Evolutionary conservation across 176 grass and related monocot genomes (phyloP), one percentile per base, ranked within the genome.

Genomic region (Juncus effusus): DNA sequence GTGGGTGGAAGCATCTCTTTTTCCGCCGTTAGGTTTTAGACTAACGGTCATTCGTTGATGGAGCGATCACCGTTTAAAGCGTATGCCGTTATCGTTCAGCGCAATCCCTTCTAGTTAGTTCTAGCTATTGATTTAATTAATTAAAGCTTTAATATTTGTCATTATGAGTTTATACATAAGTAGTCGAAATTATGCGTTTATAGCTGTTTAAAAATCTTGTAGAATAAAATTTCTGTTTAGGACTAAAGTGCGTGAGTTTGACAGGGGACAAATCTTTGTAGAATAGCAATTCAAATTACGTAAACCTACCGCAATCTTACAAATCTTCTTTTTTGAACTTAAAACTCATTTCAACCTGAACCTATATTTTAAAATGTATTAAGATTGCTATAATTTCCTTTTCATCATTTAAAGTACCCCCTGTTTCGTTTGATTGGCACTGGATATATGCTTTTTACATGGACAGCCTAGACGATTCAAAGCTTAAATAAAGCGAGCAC

Each of bases 381-480:
- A 28, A 28, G 19, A 28, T 7, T n/a, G 40, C 38, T 62, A 39
- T 39, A 8, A 12, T n/a, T 2, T 62, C 37, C 19, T 13, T 11
- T 4, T 62, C 6, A 38, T 38, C 10, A 13, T 40, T 38, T 37
- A 60, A 60, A 36, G 16, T 60, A 2, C 8, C 3, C 13, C 36
- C 3, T 10, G 6, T 28, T 60, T 36, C 3, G 0, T 10, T 16
- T 28, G 13, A 1, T 13, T 19, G 16, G 56, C 4, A 60, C 19
- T 60, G 10, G 13, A 60, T 36, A 9, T 16, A 36, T 60, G 57
- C 3, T 14, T 35, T 36, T 12, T 60, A 37, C 15, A 11, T 3
- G 7, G 28, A 60, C 58, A 38, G 58, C 28, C 58, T 60, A 10
- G 58, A 60, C 38, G 58, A 60, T 60, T 60, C 19, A 38, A 60